Conservation (phyloP, 768 basidiomycete species). For the Neoboletus magnificus region DNA sequence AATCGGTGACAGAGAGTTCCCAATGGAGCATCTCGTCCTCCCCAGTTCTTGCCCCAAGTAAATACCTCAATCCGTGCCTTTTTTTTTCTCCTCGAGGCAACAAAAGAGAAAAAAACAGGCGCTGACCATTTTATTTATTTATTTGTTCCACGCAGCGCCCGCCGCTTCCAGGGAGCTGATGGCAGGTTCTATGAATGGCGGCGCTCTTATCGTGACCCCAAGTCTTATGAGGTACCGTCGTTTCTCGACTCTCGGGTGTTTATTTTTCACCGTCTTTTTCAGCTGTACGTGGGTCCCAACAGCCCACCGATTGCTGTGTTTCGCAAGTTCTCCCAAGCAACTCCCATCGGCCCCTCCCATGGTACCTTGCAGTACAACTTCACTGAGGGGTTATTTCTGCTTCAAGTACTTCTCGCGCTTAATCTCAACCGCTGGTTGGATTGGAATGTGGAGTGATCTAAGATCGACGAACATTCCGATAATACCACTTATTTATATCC, state of each 20-base stretch:
- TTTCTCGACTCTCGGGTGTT: neutral
- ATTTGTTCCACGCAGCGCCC: slow-evolving; percentile 42
- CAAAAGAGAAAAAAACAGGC: neutral
- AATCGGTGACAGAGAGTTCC: slow-evolving; percentile 50
- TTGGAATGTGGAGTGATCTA: slow-evolving; percentile 39
- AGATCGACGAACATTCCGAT: slow-evolving; percentile 13
- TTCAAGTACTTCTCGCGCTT: slow-evolving; percentile 62
- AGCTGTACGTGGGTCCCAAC: slow-evolving; percentile 51
- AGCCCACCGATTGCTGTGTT: slow-evolving; percentile 53
- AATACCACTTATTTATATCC: slow-evolving; percentile 32
- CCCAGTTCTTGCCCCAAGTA: slow-evolving; percentile 52
- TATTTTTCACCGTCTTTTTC: slow-evolving; percentile 3
- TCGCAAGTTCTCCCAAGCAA: slow-evolving; percentile 48
- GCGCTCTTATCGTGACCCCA: slow-evolving; percentile 42
- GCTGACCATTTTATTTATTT: neutral
- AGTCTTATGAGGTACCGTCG: slow-evolving; percentile 58
- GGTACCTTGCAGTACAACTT: slow-evolving; percentile 65
- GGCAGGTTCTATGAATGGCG: slow-evolving; percentile 67
- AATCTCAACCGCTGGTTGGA: slow-evolving; percentile 77
- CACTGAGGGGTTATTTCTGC: slow-evolving; percentile 54
- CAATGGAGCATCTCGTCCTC: slow-evolving; percentile 62
- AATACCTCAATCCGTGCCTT: neutral
- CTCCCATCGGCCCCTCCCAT: slow-evolving; percentile 61
- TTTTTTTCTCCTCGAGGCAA: slow-evolving; percentile 3
- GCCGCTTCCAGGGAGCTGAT: slow-evolving; percentile 56